Evolutionary conservation across 1,284 basidiomycete genomes (phyloP).

Genomic region (Pseudomicrostroma phylloplanum): DNA sequence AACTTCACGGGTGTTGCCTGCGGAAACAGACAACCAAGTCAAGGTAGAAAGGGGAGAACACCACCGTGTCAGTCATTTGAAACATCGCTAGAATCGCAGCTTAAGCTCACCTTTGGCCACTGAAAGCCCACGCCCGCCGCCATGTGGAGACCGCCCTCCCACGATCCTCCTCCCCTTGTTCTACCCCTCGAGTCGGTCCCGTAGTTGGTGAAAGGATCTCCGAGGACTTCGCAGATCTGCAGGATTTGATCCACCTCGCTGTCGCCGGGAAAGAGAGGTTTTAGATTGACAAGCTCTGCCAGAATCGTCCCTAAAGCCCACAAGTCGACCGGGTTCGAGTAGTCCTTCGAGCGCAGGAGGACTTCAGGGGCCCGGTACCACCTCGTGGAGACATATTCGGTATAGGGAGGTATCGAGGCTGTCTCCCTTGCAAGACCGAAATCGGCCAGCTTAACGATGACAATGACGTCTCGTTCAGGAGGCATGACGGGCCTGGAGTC

Average conservation of each 20-base stretch:
- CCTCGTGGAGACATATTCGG: constrained; percentile 95
- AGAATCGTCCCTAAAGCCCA: constrained; percentile 99
- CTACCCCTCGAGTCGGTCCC: constrained; percentile 68
- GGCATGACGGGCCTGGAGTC: constrained; percentile 28
- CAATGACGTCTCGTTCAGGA: constrained; percentile 82
- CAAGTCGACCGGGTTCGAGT: constrained; percentile 95
- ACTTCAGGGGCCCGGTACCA: constrained; percentile 99
- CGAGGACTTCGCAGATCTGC: constrained; percentile 80
- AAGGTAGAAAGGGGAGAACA: constrained; percentile 10
- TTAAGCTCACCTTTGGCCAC: constrained; percentile 71
- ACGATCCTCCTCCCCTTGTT: constrained; percentile 75
- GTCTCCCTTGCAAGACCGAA: constrained; percentile 95
- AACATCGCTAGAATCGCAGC: background rate
- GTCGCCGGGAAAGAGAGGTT: constrained; percentile 94
- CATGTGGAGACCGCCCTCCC: constrained; percentile 78
- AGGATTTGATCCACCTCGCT: constrained; percentile 89
- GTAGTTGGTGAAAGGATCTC: constrained; percentile 81
- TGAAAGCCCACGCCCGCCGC: constrained; percentile 78
- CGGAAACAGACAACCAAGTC: background rate
- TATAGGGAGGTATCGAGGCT: constrained; percentile 82
- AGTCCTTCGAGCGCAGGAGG: constrained; percentile 79
- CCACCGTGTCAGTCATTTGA: constrained; percentile 13
- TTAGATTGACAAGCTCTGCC: constrained; percentile 89
- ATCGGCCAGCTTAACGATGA: constrained; percentile 95
- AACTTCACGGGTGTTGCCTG: constrained; percentile 73